Base-by-base conservation (phyloP, 306 rosid genomes). In the Macrotyloma uniflorum region DNA sequence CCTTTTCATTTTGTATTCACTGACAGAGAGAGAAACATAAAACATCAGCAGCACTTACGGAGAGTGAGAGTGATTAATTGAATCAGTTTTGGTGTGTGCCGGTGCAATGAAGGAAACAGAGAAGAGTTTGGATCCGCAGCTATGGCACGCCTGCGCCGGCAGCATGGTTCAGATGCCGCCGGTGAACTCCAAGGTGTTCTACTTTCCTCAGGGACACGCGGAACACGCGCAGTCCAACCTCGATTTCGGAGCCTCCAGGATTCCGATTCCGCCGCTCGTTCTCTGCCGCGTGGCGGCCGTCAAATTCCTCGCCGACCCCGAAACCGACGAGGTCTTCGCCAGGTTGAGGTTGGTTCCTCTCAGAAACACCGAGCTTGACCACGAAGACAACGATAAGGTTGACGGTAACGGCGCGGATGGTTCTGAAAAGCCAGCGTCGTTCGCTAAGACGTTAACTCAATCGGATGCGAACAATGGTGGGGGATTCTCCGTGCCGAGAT, bases 71-170 rank as follows among this genome's bases (percentile, higher is more conserved):
- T 73, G 88, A 82, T 87, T 28, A 74, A 82, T 76, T 62, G 8
- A 57, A 23, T 24, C 35, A 13, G 46, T 50, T 74, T 18, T 47
- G 72, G 32, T 50, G 1, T 75, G 22, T 43, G 28, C 26, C 19
- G 16, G 15, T 4, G 7, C 69, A 74, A 92, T 92, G 98, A 92
- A 82, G 72, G 97, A 86, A 70, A 78, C 55, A 1, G 94, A 86
- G 33, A 90, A 86, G 50, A 84, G 81, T 54, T 90, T 96, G 83
- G 97, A 96, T 87, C 91, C 99, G 28, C 96, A 91, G 55, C 93
- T 96, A 67, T 96, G 99, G 99, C 98, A 93, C 77, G 99, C 99
- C 8, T 96, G 99, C 33, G 99, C 99, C 0, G 98, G 99, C 20
- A 87, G 97, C 38, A 96, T 96, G 98, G 98, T 96, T 72, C 93